Conservation (phyloP, 2,329 filamentous ascomycete species). For the Pestalotiopsis sp. region DNA sequence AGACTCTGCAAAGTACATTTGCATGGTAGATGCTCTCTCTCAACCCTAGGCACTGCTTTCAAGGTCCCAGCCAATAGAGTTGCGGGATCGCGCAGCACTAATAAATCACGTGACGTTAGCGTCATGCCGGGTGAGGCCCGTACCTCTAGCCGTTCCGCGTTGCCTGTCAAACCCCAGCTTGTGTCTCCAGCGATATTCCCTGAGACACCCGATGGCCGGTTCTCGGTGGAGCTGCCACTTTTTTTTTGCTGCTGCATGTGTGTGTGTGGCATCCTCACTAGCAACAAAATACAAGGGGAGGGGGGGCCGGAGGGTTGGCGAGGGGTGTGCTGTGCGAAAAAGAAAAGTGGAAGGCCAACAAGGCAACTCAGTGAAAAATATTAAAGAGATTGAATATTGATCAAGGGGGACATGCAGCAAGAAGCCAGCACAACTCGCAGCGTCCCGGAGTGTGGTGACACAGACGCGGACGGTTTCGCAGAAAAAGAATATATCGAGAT, state of each 20-base stretch:
- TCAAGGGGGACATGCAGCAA: not conserved
- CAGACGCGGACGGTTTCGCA: too few relatives aligned
- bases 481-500: too few relatives aligned
- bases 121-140: conserved; percentile 10
- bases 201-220: conserved; percentile 1
- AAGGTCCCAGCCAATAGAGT: not conserved
- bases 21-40: not conserved
- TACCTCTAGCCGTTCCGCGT: conserved; percentile 5
- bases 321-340: not conserved
- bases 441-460: too few relatives aligned
- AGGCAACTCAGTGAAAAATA: not conserved
- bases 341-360: not conserved
- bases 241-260: not conserved
- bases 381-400: not conserved
- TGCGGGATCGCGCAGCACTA: not conserved
- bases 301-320: too few relatives aligned
- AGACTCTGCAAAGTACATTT: not conserved
- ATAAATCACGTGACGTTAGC: conserved; percentile 3
- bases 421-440: not conserved
- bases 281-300: too few relatives aligned
- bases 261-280: not conserved
- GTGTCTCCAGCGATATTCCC: conserved; percentile 10
- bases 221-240: not conserved
- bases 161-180: not conserved
- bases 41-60: not conserved